phyloP scores from a whole-genome alignment of 495 filamentous ascomycete genomes.

The Gamarada debralockiae region DNA sequence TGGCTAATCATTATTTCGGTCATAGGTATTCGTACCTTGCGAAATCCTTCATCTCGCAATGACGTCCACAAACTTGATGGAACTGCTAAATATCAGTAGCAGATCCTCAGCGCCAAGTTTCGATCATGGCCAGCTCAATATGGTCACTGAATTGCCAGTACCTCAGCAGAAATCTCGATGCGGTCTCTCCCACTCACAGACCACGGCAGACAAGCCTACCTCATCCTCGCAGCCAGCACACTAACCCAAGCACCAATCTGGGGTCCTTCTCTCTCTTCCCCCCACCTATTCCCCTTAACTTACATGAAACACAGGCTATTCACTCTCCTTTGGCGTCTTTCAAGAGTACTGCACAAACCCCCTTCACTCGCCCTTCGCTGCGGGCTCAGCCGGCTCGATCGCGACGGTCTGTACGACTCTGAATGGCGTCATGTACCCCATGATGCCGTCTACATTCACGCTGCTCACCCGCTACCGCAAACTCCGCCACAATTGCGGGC shows the following conservation, averaged over 20 bases:
- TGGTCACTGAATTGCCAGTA: no score
- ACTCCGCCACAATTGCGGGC: slow-evolving; percentile 2
- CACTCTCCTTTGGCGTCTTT: slow-evolving; percentile 48
- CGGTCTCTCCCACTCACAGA: slow-evolving; percentile 45
- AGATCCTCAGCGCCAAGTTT: no score
- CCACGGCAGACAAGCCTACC: slow-evolving; percentile 51
- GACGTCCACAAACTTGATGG: no score
- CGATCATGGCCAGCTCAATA: no score
- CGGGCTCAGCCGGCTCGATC: slow-evolving; percentile 31
- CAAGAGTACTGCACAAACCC: slow-evolving; percentile 41
- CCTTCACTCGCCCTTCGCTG: not conserved
- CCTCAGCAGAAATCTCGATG: slow-evolving; percentile 1
- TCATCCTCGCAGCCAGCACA: slow-evolving; percentile 52
- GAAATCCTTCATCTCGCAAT: no score
- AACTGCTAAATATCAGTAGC: no score
- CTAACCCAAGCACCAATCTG: slow-evolving; percentile 55
- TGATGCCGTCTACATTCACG: slow-evolving; percentile 32
- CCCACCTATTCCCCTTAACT: slow-evolving; percentile 1
- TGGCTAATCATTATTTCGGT: no score
- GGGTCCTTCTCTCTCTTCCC: slow-evolving; percentile 36
- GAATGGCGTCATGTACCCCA: slow-evolving; percentile 42
- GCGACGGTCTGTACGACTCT: slow-evolving; percentile 26
- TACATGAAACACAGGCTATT: slow-evolving; percentile 35
- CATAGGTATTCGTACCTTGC: no score
- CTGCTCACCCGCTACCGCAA: slow-evolving; percentile 20